Evolutionary conservation across 1,139 yeast genomes (phyloP).

Genomic region (Sugiyamaella japonica): DNA sequence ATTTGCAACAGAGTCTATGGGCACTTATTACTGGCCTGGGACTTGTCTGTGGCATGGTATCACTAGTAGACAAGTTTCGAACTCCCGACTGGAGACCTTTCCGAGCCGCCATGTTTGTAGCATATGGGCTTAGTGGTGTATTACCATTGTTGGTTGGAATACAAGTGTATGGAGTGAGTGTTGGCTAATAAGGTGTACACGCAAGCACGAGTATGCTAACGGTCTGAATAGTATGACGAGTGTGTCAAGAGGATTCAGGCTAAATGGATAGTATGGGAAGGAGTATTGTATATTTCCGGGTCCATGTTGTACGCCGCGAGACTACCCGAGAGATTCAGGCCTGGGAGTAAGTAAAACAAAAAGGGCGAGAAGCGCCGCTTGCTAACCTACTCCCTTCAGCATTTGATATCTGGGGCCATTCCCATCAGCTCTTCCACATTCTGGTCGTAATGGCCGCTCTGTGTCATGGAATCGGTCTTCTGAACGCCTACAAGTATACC

Average conservation of each 20-base stretch:
- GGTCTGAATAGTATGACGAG: conserved; percentile 29
- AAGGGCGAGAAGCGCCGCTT: neutral
- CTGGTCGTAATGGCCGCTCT: conserved; percentile 79
- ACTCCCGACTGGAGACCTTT: conserved; percentile 70
- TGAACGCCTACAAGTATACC: conserved; percentile 55
- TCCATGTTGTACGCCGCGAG: conserved; percentile 77
- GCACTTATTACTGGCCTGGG: conserved; percentile 58
- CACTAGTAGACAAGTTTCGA: conserved; percentile 66
- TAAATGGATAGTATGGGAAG: conserved; percentile 67
- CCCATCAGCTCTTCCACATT: conserved; percentile 86
- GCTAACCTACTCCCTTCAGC: conserved; percentile 1
- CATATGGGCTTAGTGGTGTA: conserved; percentile 77
- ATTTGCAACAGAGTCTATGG: conserved; percentile 48
- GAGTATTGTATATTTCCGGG: conserved; percentile 70
- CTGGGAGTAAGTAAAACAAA: conserved; percentile 45
- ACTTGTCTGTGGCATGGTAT: conserved; percentile 58
- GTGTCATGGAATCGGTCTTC: conserved; percentile 68
- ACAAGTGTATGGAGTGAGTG: conserved; percentile 43
- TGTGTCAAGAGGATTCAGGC: conserved; percentile 56
- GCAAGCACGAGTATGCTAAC: conserved; percentile 8
- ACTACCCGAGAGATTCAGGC: conserved; percentile 70
- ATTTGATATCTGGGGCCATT: conserved; percentile 75
- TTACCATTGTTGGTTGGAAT: conserved; percentile 65
- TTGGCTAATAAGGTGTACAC: neutral
- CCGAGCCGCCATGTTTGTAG: conserved; percentile 74